phyloP scores from a whole-genome alignment of 2,329 filamentous ascomycete species.

The Penicillium olsonii region DNA sequence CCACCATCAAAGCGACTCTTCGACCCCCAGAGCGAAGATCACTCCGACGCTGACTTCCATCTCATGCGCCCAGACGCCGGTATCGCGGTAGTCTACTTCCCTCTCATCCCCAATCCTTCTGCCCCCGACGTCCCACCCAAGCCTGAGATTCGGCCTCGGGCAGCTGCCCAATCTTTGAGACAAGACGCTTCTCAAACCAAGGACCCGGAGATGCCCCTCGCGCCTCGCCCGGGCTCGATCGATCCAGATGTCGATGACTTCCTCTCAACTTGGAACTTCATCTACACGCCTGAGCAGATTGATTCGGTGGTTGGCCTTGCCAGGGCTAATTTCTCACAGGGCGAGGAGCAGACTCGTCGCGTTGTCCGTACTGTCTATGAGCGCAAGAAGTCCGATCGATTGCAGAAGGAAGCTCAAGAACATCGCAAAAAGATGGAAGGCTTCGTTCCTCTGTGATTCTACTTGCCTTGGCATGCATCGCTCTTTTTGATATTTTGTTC shows the following conservation, averaged over 20 bases:
- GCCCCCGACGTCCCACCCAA: slow-evolving; percentile 33
- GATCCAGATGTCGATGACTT: slow-evolving; percentile 82
- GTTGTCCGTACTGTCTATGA: slow-evolving; percentile 90
- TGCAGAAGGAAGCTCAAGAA: slow-evolving; percentile 32
- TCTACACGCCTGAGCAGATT: slow-evolving; percentile 88
- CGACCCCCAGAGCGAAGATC: slow-evolving; percentile 52
- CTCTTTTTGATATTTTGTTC: not conserved
- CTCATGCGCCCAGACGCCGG: slow-evolving; percentile 77
- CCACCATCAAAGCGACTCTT: slow-evolving; percentile 54
- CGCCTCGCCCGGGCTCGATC: slow-evolving; percentile 64
- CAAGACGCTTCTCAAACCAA: slow-evolving; percentile 16
- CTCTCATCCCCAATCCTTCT: slow-evolving; percentile 74
- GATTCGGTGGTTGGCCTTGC: slow-evolving; percentile 82
- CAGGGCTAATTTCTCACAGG: slow-evolving; percentile 82
- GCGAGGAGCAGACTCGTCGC: slow-evolving; percentile 72
- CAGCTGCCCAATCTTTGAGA: slow-evolving; percentile 25
- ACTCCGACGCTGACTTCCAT: slow-evolving; percentile 65
- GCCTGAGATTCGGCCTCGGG: slow-evolving; percentile 24
- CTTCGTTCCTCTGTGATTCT: slow-evolving; percentile 30
- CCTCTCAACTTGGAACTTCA: slow-evolving; percentile 96
- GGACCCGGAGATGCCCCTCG: slow-evolving; percentile 24
- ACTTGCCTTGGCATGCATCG: not conserved
- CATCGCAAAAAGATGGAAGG: slow-evolving; percentile 30
- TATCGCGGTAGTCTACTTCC: slow-evolving; percentile 86
- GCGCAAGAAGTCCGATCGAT: slow-evolving; percentile 69